A percentile compares a stretch with the other conserved stretches of the same genome.
Conservation (phyloP, 1,139 yeast species). For the Diutina siamensis region DNA sequence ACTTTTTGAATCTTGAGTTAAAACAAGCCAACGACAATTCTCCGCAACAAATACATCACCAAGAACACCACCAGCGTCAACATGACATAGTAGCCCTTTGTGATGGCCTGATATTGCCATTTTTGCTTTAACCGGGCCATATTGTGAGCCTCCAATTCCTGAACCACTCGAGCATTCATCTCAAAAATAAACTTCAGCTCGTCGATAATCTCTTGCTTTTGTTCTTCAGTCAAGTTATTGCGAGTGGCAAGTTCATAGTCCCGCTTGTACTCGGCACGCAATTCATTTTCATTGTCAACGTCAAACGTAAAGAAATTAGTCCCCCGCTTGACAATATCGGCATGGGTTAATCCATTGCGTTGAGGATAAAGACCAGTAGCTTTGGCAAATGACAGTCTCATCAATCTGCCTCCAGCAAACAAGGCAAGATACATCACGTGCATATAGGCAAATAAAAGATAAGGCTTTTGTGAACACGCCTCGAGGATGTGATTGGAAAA, state of each 20-base stretch:
- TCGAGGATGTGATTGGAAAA: constrained; percentile 50
- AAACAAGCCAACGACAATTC: background rate
- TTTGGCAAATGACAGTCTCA: constrained; percentile 54
- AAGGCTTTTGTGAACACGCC: constrained; percentile 51
- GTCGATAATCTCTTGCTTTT: constrained; percentile 57
- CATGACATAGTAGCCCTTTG: constrained; percentile 34
- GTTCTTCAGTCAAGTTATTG: constrained; percentile 50
- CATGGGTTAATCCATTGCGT: constrained; percentile 49
- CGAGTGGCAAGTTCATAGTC: constrained; percentile 72
- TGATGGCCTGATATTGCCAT: constrained; percentile 43
- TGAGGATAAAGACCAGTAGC: constrained; percentile 70
- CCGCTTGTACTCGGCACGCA: constrained; percentile 58
- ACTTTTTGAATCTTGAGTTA: background rate
- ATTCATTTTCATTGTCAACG: constrained; percentile 53
- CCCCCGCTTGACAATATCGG: constrained; percentile 49
- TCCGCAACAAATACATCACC: constrained; percentile 11
- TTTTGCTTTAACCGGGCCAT: constrained; percentile 42
- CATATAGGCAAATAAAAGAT: constrained; percentile 67
- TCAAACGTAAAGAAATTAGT: constrained; percentile 66
- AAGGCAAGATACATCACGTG: constrained; percentile 79
- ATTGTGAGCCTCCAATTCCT: constrained; percentile 59
- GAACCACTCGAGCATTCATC: constrained; percentile 47
- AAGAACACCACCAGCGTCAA: constrained; percentile 17
- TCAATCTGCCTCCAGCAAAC: constrained; percentile 76
- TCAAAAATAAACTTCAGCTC: constrained; percentile 58